These are phyloP conservation scores for Cryptococcus neoformans DNA, from an alignment of 1,284 basidiomycete species.

Conservation along the genomic window DNA sequence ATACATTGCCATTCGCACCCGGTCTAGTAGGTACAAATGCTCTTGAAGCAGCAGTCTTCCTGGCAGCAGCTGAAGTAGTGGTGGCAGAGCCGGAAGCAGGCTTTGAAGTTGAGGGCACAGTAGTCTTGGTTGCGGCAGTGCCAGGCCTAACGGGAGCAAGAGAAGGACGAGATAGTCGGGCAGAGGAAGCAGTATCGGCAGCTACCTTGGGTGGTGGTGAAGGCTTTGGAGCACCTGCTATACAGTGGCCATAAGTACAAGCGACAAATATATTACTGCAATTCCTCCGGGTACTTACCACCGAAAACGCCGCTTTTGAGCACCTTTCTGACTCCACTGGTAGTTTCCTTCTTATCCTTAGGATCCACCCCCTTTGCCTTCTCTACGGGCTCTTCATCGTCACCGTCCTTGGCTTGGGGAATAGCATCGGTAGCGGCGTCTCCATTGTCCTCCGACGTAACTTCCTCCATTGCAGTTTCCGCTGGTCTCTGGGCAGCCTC, in stretches of 20 bases:
- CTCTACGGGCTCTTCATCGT: not conserved
- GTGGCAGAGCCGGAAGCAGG: constrained; percentile 1
- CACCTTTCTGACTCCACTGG: constrained; percentile 38
- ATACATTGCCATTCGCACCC: not conserved
- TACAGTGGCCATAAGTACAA: not conserved
- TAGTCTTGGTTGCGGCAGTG: not conserved
- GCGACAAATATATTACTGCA: too few relatives aligned
- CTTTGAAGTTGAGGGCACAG: not conserved
- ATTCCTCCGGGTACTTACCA: constrained; percentile 20
- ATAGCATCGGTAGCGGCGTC: not conserved
- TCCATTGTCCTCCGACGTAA: not conserved
- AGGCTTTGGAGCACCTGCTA: constrained; percentile 15
- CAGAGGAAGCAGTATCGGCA: not conserved
- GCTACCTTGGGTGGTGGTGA: constrained; percentile 15
- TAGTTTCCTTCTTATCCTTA: not conserved
- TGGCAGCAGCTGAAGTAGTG: not conserved
- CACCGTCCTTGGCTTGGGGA: too few relatives aligned
- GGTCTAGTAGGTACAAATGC: constrained; percentile 3
- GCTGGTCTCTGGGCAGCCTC: not conserved
- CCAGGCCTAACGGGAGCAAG: constrained; percentile 10
- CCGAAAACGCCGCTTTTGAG: constrained; percentile 45
- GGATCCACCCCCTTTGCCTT: not conserved
- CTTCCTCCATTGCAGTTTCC: too few relatives aligned
- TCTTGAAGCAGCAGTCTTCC: constrained; percentile 4
- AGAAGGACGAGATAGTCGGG: constrained; percentile 6